phyloP scores from a whole-genome alignment of 164 flowering plant species.

The Kalanchoe fedtschenkoi region DNA sequence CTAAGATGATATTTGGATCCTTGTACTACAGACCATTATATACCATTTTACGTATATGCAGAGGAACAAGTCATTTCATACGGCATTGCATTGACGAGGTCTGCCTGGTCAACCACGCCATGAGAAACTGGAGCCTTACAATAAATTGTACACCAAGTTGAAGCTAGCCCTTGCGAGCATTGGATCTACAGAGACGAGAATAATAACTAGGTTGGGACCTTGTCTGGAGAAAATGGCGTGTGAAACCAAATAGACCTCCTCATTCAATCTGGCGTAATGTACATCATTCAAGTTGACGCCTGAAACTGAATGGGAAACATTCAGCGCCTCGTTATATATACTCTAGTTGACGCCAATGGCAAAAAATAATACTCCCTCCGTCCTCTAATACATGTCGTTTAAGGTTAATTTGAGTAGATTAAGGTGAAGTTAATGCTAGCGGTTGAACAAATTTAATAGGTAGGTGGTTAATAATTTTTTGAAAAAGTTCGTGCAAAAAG shows the following conservation, averaged over 20 bases:
- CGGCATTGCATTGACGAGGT: background rate
- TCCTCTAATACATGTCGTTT: too few species aligned
- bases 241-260: background rate
- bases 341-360: too few species aligned
- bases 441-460: too few species aligned
- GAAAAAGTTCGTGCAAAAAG: too few species aligned
- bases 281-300: too few species aligned
- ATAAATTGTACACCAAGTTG: background rate
- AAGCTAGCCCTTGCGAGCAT: background rate
- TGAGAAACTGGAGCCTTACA: background rate
- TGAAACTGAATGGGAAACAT: too few species aligned
- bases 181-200: background rate
- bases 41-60: background rate
- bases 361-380: too few species aligned
- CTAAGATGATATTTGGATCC: background rate
- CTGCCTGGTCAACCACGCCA: background rate
- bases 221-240: background rate
- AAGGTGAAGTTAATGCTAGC: too few species aligned
- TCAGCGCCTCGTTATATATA: too few species aligned
- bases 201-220: background rate
- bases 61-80: background rate
- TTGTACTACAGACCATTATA: background rate
- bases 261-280: too few species aligned
- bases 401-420: too few species aligned
- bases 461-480: too few species aligned